These are phyloP conservation scores for Pyrus pyrifolia DNA, from an alignment of 306 rosid species.

Conservation along the genomic window DNA sequence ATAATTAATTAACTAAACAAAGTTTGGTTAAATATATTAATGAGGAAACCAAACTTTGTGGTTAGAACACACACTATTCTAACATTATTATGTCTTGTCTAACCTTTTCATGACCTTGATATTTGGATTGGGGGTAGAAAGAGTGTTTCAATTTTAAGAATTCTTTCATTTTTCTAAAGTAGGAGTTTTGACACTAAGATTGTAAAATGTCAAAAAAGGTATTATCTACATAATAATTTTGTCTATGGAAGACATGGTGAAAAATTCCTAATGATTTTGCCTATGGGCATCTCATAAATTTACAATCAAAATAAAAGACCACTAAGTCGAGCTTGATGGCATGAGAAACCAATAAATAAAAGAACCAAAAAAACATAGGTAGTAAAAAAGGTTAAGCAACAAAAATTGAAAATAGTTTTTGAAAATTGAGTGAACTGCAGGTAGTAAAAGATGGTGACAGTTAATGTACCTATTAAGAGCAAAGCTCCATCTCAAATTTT, in stretches of 20 bases:
- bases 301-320: not conserved
- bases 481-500: conserved; percentile 90
- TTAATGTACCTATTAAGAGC: conserved; percentile 74
- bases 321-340: not conserved
- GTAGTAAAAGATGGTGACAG: too few relatives aligned
- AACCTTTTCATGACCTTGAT: conserved; percentile 45
- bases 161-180: not conserved
- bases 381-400: not conserved
- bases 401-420: not conserved
- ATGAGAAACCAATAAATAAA: too few relatives aligned
- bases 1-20: not conserved
- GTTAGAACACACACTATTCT: not conserved
- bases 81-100: conserved; percentile 29
- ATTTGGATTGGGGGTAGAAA: conserved; percentile 20
- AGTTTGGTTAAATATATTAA: not conserved
- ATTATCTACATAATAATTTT: not conserved
- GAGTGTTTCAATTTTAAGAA: conserved; percentile 27
- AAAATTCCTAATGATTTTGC: not conserved
- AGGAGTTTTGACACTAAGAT: not conserved
- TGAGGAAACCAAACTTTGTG: not conserved
- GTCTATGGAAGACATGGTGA: not conserved
- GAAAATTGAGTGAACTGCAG: too few relatives aligned
- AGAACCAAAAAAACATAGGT: too few relatives aligned
- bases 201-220: not conserved
- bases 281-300: not conserved